Evolutionary conservation across 495 filamentous ascomycete genomes (phyloP), one percentile per base, ranked within the genome.

Genomic region (Lepraria neglecta): DNA sequence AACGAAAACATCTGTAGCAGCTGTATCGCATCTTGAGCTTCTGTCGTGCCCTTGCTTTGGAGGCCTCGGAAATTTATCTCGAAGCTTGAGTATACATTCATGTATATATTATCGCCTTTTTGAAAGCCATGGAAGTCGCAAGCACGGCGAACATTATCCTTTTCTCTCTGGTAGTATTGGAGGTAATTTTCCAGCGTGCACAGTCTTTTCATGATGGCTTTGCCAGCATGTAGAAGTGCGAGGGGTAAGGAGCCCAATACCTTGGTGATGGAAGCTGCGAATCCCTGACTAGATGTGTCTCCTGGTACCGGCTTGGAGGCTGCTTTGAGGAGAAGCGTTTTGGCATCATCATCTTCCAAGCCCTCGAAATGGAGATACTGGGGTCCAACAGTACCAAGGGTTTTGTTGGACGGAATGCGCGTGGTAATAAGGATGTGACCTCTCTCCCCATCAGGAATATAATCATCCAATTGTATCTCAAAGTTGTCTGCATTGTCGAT

Each of bases 401-500:
- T 7, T 28, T 30, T 50, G 31, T 44, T 56, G 21, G 35, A 60
- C 1, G 73, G 71, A 59, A 73, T 70, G 17, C 75, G 65, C 30
- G 76, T 74, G 10, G 76, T 77, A 3, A 78, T 65, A 3, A 78
- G 64, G 56, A 79, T 65, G 53, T 64, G 61, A 19, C 74, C 75
- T 48, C 65, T 67, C 14, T 62, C 64, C 4, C 74, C 69, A 12
- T 54, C 44, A 19, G 75, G 75, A 55, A 79, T 57, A 46, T 71
- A 67, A 17, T 65, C 56, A 12, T 71, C 64, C 10, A 76, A 56
- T 28, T 64, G 28, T 3, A 74, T 60, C 1, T 69, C 62, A 27
- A 64, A 57, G 57, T 75, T 73, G 54, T 79, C 76, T 9, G 70
- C 76, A 51, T 78, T 74, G 62, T 75, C 73, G 43, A 75, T 67